phyloP scores from a whole-genome alignment of 2,329 filamentous ascomycete species.

The Botryosphaeria agaves region DNA sequence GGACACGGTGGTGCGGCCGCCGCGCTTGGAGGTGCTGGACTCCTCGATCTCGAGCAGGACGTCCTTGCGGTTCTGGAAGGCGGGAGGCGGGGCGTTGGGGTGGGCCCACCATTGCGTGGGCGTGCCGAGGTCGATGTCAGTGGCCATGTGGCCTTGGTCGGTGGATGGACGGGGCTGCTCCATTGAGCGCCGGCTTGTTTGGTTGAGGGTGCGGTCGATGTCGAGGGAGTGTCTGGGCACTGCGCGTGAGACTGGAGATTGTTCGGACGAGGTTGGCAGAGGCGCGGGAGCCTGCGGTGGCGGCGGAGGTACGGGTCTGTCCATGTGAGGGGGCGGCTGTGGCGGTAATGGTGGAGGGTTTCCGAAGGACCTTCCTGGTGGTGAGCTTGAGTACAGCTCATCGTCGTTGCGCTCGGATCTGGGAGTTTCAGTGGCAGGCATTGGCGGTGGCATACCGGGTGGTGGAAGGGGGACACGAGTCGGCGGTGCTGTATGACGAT shows the following conservation, averaged over 20 bases:
- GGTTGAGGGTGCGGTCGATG: slow-evolving; percentile 33
- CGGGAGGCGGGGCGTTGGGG: slow-evolving; percentile 60
- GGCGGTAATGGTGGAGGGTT: slow-evolving; percentile 10
- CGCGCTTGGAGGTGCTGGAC: slow-evolving; percentile 48
- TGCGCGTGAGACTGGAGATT: slow-evolving; percentile 16
- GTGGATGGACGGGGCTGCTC: slow-evolving; percentile 59
- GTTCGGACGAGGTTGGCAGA: slow-evolving; percentile 18
- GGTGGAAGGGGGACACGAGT: slow-evolving; percentile 6
- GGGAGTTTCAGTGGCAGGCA: slow-evolving; percentile 1
- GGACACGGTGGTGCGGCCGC: slow-evolving; percentile 52
- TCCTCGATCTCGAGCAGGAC: slow-evolving; percentile 72
- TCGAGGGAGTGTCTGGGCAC: slow-evolving; percentile 38
- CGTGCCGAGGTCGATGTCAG: slow-evolving; percentile 63
- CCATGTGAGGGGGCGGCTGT: slow-evolving; percentile 8
- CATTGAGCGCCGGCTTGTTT: slow-evolving; percentile 43
- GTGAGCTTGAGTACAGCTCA: slow-evolving; percentile 28
- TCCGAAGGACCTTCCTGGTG: slow-evolving; percentile 16
- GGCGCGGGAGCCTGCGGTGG: slow-evolving; percentile 31
- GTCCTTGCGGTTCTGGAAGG: slow-evolving; percentile 68
- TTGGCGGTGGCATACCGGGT: not conserved
- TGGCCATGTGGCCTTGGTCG: slow-evolving; percentile 72
- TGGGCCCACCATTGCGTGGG: slow-evolving; percentile 78
- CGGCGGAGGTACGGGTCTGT: slow-evolving; percentile 14
- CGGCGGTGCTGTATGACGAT: slow-evolving; percentile 29
- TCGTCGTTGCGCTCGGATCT: slow-evolving; percentile 13